Conservation (phyloP, 1,139 yeast species). For the Barnettozyma hawaiiensis region DNA sequence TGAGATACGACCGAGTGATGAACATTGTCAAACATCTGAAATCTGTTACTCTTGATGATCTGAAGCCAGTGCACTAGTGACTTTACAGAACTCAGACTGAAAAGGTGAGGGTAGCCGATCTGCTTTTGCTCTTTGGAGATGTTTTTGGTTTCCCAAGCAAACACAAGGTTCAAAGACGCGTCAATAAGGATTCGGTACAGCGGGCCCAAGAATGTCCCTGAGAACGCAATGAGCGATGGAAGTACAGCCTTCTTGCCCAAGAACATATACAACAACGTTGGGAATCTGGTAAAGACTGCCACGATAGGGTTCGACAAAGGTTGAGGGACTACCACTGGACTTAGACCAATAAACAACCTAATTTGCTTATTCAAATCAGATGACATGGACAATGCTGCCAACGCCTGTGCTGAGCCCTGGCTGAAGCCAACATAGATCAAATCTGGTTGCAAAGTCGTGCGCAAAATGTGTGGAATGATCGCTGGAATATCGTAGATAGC, state of each 20-base stretch:
- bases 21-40: slow-evolving; percentile 60
- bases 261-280: slow-evolving; percentile 54
- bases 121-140: slow-evolving; percentile 64
- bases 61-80: slow-evolving; percentile 93
- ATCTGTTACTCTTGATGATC: slow-evolving; percentile 61
- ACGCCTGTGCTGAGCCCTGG: slow-evolving; percentile 84
- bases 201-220: slow-evolving; percentile 64
- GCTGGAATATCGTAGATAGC: slow-evolving; percentile 81
- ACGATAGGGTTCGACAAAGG: slow-evolving; percentile 65
- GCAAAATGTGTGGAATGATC: slow-evolving; percentile 56
- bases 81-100: slow-evolving; percentile 80
- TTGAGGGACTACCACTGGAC: slow-evolving; percentile 89
- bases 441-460: slow-evolving; percentile 36
- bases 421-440: slow-evolving; percentile 73
- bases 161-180: slow-evolving; percentile 46
- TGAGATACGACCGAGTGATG: slow-evolving; percentile 28
- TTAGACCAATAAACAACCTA: slow-evolving; percentile 62
- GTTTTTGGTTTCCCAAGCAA: slow-evolving; percentile 66
- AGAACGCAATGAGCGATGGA: slow-evolving; percentile 74
- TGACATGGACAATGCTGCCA: slow-evolving; percentile 66
- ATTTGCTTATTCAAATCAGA: slow-evolving; percentile 59
- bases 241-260: slow-evolving; percentile 65
- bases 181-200: slow-evolving; percentile 62
- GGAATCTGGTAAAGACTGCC: slow-evolving; percentile 64
- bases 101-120: slow-evolving; percentile 72